Evolutionary conservation across 2,329 filamentous ascomycete species (phyloP), one percentile per base, ranked within the genome.

Genomic region (Hypoxylon sp.): DNA sequence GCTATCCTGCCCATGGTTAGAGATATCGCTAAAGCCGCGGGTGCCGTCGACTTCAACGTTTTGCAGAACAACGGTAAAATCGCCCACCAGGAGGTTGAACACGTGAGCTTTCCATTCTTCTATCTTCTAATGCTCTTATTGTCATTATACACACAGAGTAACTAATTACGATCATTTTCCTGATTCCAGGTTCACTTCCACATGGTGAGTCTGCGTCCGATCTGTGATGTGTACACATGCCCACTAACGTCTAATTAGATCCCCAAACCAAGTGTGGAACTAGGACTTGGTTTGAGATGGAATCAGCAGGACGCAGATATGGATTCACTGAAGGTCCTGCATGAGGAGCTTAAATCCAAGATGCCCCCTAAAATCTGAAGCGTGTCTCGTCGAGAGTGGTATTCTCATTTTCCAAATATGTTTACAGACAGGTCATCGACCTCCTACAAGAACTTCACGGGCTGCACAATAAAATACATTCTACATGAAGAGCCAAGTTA

Each of bases 11-110:
- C 92, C 44, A 88, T 96, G 15, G 90, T 92, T 49, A 97, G 97
- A 86, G 94, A 91, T 79, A 87, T 99, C 49, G 93, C 91, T 50
- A 79, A 83, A 19, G 94, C 93, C 26, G 88, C 87, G 3, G 92
- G 92, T 37, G 89, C 91, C 3, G 81, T 83, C 53, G 86, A 98
- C 78, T 99, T 93, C 84, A 99, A 99, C 75, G 86, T 99, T 50
- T 82, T 99, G 62, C 95, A 99, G 82, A 99, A 99, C 81, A 99
- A 99, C 75, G 95, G 95, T 54, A 84, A 87, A 20, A 87, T 94
- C 73, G 95, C 95, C 17, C 95, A 99, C 79, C 95, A 98, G 81
- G 84, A 91, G 68, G 94, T 99, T 65, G 91, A 93, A 70, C 95
- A 99, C 81, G 94, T 95, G 81, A 80, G 88, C 81, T 52, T 32